phyloP scores from a whole-genome alignment of 2,329 filamentous ascomycete genomes.

The Ophiostoma fasciatum region DNA sequence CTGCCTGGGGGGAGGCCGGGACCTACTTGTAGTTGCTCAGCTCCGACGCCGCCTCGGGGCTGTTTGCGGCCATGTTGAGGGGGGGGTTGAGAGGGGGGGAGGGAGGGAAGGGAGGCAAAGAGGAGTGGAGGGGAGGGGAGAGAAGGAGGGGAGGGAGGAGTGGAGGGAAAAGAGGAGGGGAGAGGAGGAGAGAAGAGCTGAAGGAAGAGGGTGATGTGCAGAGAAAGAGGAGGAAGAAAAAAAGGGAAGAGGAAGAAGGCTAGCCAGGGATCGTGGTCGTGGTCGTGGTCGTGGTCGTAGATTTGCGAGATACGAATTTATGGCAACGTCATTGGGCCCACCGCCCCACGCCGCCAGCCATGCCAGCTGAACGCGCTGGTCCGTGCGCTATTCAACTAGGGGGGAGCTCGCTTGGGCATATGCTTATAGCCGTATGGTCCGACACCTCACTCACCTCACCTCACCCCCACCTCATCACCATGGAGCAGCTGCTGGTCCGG shows the following conservation, averaged over 20 bases:
- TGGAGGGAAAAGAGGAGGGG: neutral
- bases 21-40: conserved; percentile 15
- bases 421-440: too few relatives aligned
- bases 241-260: neutral
- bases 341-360: too few relatives aligned
- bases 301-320: too few relatives aligned
- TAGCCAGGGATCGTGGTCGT: too few relatives aligned
- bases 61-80: too few relatives aligned
- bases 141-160: neutral
- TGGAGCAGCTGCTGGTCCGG: conserved; percentile 8
- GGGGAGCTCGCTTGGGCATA: too few relatives aligned
- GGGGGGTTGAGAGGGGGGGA: neutral
- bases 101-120: neutral
- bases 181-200: neutral
- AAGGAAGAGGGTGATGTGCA: neutral
- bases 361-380: too few relatives aligned
- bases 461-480: too few relatives aligned
- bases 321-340: too few relatives aligned
- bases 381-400: too few relatives aligned
- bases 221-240: neutral
- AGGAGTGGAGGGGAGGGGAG: neutral
- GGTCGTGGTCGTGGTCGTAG: too few relatives aligned
- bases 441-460: too few relatives aligned
- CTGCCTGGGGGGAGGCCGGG: neutral
- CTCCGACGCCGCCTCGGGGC: conserved; percentile 7